Percentiles rank a stretch among this genome's conserved stretches.
phyloP scores from a whole-genome alignment of 2,329 filamentous ascomycete species.

The Epichloe scottii region DNA sequence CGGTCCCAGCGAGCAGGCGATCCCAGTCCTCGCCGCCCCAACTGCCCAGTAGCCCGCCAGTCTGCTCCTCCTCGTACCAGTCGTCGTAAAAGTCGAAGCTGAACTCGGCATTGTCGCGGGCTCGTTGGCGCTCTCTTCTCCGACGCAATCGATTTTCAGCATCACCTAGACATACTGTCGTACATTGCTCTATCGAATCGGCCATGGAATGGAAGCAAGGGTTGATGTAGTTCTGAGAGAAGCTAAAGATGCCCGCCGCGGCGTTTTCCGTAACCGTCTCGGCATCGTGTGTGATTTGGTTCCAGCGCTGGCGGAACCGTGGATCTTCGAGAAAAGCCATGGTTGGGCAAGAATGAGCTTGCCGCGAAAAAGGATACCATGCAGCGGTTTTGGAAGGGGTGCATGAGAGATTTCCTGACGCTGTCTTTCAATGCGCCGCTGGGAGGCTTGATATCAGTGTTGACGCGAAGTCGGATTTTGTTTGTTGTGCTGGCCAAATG shows the following conservation, averaged over 20 bases:
- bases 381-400: neutral
- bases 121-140: slow-evolving; percentile 47
- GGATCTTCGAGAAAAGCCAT: slow-evolving; percentile 66
- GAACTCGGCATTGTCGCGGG: slow-evolving; percentile 56
- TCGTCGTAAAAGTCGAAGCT: slow-evolving; percentile 98
- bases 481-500: neutral
- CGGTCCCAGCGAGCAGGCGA: slow-evolving; percentile 61
- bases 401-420: neutral
- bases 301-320: slow-evolving; percentile 83
- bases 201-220: slow-evolving; percentile 64
- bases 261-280: slow-evolving; percentile 84
- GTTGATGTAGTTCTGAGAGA: slow-evolving; percentile 72
- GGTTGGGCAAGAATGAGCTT: slow-evolving; percentile 9
- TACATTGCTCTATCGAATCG: slow-evolving; percentile 58
- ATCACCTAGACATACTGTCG: slow-evolving; percentile 56
- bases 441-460: neutral
- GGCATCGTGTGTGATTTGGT: slow-evolving; percentile 81
- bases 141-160: slow-evolving; percentile 63
- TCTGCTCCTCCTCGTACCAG: slow-evolving; percentile 57
- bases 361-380: slow-evolving; percentile 1
- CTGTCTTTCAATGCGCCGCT: neutral
- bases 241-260: slow-evolving; percentile 81
- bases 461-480: neutral
- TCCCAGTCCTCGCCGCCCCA: slow-evolving; percentile 84
- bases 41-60: slow-evolving; percentile 49